These are phyloP conservation scores for Vigna reflexopilosa DNA, from an alignment of 306 rosid species.

Conservation along the genomic window DNA sequence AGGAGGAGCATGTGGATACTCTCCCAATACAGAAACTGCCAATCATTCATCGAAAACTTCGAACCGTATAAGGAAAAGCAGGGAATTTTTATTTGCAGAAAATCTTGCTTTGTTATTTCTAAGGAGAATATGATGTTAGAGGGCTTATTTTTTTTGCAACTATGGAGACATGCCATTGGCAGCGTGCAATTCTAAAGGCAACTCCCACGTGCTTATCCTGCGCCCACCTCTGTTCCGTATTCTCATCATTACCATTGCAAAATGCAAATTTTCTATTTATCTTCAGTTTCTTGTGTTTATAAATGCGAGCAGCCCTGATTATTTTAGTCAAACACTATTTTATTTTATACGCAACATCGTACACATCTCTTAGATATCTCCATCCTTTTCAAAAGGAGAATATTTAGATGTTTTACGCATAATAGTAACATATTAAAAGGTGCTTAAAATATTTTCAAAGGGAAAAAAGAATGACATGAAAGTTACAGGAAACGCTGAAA, in stretches of 20 bases:
- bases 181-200: slow-evolving; percentile 82
- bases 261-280: slow-evolving; percentile 31
- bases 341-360: slow-evolving; percentile 53
- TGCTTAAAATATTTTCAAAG: slow-evolving; percentile 13
- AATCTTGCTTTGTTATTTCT: slow-evolving; percentile 37
- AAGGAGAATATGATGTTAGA: slow-evolving; percentile 46
- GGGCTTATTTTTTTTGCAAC: slow-evolving; percentile 36
- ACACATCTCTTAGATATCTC: slow-evolving; percentile 36
- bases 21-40: slow-evolving; percentile 51
- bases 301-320: slow-evolving; percentile 32
- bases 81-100: slow-evolving; percentile 19
- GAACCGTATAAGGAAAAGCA: slow-evolving; percentile 37
- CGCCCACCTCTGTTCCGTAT: slow-evolving; percentile 67
- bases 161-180: slow-evolving; percentile 52
- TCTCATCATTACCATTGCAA: slow-evolving; percentile 71
- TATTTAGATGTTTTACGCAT: slow-evolving; percentile 28
- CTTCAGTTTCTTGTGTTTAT: slow-evolving; percentile 12
- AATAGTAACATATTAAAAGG: slow-evolving; percentile 9
- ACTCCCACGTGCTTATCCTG: slow-evolving; percentile 92
- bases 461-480: slow-evolving; percentile 9
- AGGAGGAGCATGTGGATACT: slow-evolving; percentile 41
- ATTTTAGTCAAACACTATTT: slow-evolving; percentile 72
- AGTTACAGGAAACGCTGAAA: slow-evolving; percentile 18
- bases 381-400: slow-evolving; percentile 26
- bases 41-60: slow-evolving; percentile 55